These are phyloP conservation scores for Fusarium nygamai DNA, from an alignment of 2,329 filamentous ascomycete genomes.

Conservation along the genomic window DNA sequence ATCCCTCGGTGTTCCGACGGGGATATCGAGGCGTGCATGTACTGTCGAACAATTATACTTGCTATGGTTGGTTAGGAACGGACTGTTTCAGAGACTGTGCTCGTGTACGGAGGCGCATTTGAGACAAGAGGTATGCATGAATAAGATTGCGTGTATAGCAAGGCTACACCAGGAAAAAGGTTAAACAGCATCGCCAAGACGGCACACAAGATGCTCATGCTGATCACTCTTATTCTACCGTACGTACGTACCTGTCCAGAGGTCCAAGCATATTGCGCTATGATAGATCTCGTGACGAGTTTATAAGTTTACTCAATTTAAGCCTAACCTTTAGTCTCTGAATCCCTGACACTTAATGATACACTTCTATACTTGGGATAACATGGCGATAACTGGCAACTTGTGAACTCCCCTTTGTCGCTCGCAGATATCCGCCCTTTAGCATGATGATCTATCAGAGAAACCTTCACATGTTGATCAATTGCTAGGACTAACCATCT, in stretches of 20 bases:
- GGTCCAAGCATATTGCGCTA: background rate
- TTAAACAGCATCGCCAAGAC: conserved; percentile 18
- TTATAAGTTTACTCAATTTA: background rate
- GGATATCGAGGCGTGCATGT: conserved; percentile 19
- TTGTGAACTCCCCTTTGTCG: background rate
- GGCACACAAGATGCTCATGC: conserved; percentile 9
- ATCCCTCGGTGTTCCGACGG: conserved; percentile 33
- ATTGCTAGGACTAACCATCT: conserved; percentile 1
- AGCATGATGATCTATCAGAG: background rate
- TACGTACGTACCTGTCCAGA: background rate
- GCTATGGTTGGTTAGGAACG: conserved; percentile 9
- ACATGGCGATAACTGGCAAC: background rate
- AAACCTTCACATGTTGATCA: conserved; percentile 1
- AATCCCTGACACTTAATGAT: background rate
- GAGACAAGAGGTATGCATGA: background rate
- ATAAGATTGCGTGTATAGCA: conserved; percentile 1
- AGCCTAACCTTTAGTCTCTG: background rate
- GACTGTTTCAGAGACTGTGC: conserved; percentile 18
- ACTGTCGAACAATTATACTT: background rate
- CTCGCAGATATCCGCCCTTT: background rate
- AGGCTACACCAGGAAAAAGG: conserved; percentile 1
- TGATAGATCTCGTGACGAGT: background rate
- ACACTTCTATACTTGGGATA: background rate
- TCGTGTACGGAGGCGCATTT: background rate
- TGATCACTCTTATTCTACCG: background rate